phyloP scores from a whole-genome alignment of 495 filamentous ascomycete species.

The Thozetella sp. region DNA sequence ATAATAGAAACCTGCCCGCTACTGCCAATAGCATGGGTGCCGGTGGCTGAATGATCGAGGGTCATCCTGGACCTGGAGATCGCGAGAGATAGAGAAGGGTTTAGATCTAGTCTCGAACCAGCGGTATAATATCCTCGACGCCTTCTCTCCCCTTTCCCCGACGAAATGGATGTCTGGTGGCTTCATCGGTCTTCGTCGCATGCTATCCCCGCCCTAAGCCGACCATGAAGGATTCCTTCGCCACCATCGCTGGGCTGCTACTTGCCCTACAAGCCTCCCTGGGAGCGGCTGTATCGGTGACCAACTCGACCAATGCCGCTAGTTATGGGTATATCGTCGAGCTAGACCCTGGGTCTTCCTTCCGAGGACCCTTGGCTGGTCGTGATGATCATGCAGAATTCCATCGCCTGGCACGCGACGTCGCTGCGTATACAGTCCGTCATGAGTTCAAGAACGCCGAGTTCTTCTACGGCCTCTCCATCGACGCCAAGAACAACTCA shows the following conservation, averaged over 20 bases:
- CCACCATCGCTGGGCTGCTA: background rate
- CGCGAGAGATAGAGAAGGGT: too few species aligned
- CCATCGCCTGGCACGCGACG: background rate
- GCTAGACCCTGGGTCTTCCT: background rate
- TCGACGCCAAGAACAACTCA: conserved; percentile 1
- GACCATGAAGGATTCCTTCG: background rate
- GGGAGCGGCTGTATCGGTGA: background rate
- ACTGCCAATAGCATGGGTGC: too few species aligned
- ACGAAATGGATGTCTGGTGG: too few species aligned
- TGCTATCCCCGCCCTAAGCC: background rate
- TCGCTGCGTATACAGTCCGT: background rate
- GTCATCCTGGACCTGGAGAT: too few species aligned
- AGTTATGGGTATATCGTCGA: background rate
- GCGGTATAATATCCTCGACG: too few species aligned
- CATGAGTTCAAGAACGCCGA: conserved; percentile 6
- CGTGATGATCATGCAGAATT: background rate
- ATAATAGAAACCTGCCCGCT: too few species aligned
- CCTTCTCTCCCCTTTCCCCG: too few species aligned
- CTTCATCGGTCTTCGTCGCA: background rate
- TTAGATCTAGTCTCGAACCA: too few species aligned
- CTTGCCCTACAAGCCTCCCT: background rate
- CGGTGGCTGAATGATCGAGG: too few species aligned
- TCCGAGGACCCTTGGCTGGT: background rate
- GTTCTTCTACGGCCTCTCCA: conserved; percentile 7
- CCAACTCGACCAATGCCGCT: background rate